Conservation (phyloP, 2,329 filamentous ascomycete genomes). For the Scedosporium boydii region DNA sequence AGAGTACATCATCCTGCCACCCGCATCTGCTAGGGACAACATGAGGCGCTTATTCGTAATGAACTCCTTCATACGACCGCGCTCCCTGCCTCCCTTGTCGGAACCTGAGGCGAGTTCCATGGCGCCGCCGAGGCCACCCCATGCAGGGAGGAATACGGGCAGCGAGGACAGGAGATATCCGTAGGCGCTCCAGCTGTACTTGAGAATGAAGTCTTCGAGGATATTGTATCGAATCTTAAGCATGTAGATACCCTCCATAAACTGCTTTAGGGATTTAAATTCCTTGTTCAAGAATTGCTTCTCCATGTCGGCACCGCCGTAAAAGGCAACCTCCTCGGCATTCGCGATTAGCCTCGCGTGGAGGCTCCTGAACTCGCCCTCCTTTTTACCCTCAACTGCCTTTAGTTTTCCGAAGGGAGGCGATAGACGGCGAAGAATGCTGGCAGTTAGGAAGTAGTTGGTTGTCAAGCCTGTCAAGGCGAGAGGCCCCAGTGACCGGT, state of each 20-base stretch:
- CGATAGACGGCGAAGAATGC: conserved; percentile 76
- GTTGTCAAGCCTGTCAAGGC: conserved; percentile 77
- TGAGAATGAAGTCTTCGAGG: conserved; percentile 93
- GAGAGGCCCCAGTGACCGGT: conserved; percentile 79
- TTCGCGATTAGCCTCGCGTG: conserved; percentile 92
- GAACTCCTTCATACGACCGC: conserved; percentile 92
- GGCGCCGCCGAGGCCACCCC: conserved; percentile 74
- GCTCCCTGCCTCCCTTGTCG: conserved; percentile 54
- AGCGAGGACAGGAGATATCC: conserved; percentile 90
- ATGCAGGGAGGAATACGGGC: conserved; percentile 87
- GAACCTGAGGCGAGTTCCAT: conserved; percentile 50
- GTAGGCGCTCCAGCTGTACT: conserved; percentile 98
- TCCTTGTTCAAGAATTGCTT: conserved; percentile 85
- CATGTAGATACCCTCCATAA: conserved; percentile 98
- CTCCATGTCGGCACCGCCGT: conserved; percentile 90
- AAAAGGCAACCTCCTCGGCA: conserved; percentile 95
- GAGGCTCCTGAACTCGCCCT: conserved; percentile 87
- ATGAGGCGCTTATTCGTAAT: conserved; percentile 98
- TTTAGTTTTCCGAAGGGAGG: conserved; percentile 96
- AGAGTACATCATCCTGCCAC: conserved; percentile 98
- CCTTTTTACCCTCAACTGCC: conserved; percentile 87
- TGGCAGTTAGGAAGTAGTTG: conserved; percentile 92
- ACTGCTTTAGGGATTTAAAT: conserved; percentile 84
- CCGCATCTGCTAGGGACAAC: conserved; percentile 92
- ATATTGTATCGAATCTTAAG: conserved; percentile 98